Evolutionary conservation across 306 rosid species (phyloP), one percentile per base, ranked within the genome.

Genomic region (Lathyrus sativus): DNA sequence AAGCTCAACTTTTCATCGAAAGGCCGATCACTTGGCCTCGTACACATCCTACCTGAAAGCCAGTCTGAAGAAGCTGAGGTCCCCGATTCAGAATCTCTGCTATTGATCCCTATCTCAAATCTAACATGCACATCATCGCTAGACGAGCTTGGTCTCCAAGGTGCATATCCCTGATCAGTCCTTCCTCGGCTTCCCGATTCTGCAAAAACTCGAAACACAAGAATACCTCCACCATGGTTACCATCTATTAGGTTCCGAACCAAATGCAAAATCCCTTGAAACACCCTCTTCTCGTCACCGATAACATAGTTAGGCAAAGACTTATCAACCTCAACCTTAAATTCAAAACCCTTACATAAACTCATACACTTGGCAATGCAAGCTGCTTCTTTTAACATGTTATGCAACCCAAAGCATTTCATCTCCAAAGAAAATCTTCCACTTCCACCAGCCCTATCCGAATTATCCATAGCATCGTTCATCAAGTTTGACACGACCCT

Each of bases 191-290:
- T 87, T 58, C 82, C 89, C 1, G 68, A 78, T 76, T 87, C 92
- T 0, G 81, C 65, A 3, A 68, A 73, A 48, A 83, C 89, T 42
- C 83, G 88, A 74, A 92, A 78, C 19, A 71, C 71, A 39, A 85
- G 89, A 57, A 67, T 72, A 14, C 89, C 89, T 29, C 87, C 89
- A 13, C 77, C 80, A 26, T 63, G 54, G 78, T 81, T 84, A 41
- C 81, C 78, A 59, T 85, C 72, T 46, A 89, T 72, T 3, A 86
- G 75, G 82, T 71, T 92, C 35, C 96, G 86, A 48, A 89, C 80
- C 92, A 92, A 89, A 57, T 89, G 95, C 74, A 92, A 58, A 81
- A 92, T 86, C 85, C 87, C 96, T 79, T 92, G 98, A 79, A 87
- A 87, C 28, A 92, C 83, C 84, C 98, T 86, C 73, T 84, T 81